Evolutionary conservation across 352 stramenopile genomes (phyloP), one percentile per base, ranked within the genome.

Genomic region (Pythium rhizo-oryzae): DNA sequence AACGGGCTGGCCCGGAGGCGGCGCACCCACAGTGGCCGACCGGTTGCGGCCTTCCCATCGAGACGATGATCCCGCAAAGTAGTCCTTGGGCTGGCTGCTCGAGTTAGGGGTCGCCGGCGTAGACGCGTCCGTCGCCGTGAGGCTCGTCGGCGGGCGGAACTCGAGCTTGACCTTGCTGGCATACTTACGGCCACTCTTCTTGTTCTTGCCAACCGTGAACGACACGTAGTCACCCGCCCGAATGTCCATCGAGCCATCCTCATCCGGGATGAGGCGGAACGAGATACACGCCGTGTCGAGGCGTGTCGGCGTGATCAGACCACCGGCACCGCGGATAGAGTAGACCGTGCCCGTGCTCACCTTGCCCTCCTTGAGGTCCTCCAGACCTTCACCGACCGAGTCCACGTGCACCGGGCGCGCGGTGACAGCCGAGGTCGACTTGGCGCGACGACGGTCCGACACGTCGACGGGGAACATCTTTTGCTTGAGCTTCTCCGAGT

Each of bases 141-240:
- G 39, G 57, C 76, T 92, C 11, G 79, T 69, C 6, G 87, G 87
- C 18, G 87, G 87, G 44, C 87, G 87, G 69, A 94, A 96, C 77
- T 96, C 87, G 62, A 96, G 73, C 77, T 93, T 94, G 63, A 96
- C 87, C 59, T 96, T 96, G 54, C 83, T 93, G 44, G 87, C 87
- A 62, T 96, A 96, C 66, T 96, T 96, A 60, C 87, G 87, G 21
- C 85, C 87, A 39, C 85, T 94, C 75, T 96, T 96, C 67, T 96
- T 96, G 80, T 96, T 96, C 78, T 96, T 96, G 33, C 87, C 87
- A 30, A 96, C 87, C 0, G 87, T 96, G 70, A 96, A 96, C 18
- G 85, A 94, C 61, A 96, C 87, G 51, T 96, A 96, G 70, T 96
- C 87, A 50, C 87, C 87, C 44, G 91, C 84, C 50, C 81, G 74